phyloP scores from a whole-genome alignment of 257 asterid genomes.

The Solanum ossicruentum region DNA sequence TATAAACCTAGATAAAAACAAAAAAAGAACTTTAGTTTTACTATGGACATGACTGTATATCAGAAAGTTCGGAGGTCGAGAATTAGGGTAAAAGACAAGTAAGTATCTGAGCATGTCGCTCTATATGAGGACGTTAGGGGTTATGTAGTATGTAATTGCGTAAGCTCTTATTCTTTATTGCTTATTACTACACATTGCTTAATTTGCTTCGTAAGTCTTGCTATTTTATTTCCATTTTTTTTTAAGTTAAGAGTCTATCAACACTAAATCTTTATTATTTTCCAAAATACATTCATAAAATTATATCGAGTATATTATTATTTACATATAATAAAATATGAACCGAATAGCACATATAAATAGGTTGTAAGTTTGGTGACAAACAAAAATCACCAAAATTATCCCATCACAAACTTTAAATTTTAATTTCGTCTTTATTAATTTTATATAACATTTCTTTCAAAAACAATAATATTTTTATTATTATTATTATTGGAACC shows the following conservation, averaged over 20 bases:
- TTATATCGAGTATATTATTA: background rate
- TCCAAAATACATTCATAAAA: background rate
- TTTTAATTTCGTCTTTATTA: background rate
- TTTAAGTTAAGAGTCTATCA: background rate
- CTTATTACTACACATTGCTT: background rate
- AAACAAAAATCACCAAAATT: background rate
- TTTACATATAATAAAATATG: background rate
- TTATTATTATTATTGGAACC: background rate
- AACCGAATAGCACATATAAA: background rate
- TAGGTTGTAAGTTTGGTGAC: background rate
- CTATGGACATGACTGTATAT: rapidly evolving
- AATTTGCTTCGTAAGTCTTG: background rate
- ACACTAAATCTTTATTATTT: background rate
- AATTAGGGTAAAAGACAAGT: background rate
- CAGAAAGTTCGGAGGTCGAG: background rate
- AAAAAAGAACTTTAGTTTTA: background rate
- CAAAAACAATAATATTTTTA: background rate
- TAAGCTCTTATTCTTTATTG: background rate
- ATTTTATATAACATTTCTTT: background rate
- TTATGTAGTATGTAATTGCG: background rate
- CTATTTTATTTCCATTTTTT: rapidly evolving
- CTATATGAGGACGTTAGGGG: background rate
- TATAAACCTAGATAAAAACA: background rate
- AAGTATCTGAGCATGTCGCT: background rate
- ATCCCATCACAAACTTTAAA: background rate